Percentiles rank a stretch among this genome's conserved stretches.
Conservation (phyloP, 2,329 filamentous ascomycete species). For the Colletotrichum sp. region DNA sequence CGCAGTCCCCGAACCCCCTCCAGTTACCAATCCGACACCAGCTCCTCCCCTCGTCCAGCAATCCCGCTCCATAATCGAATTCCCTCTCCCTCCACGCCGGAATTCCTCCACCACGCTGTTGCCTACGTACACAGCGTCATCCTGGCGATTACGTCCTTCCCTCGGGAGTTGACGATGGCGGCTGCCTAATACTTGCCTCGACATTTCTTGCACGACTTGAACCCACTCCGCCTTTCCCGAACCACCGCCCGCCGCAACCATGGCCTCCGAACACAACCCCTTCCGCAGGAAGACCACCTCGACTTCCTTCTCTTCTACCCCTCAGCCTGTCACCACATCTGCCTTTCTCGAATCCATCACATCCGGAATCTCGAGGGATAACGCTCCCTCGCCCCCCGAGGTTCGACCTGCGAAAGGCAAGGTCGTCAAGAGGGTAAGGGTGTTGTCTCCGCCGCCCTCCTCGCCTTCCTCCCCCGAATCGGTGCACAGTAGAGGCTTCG, state of each 20-base stretch:
- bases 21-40: neutral
- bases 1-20: constrained; percentile 15
- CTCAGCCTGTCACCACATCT: constrained; percentile 28
- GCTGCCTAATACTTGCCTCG: constrained; percentile 11
- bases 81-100: neutral
- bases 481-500: constrained; percentile 23
- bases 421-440: constrained; percentile 70
- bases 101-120: neutral
- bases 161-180: constrained; percentile 13
- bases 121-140: neutral
- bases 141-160: neutral
- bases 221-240: neutral
- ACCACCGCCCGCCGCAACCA: constrained; percentile 21
- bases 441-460: constrained; percentile 68
- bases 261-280: constrained; percentile 47
- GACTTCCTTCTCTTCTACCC: constrained; percentile 17
- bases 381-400: constrained; percentile 24
- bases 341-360: constrained; percentile 32
- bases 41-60: neutral
- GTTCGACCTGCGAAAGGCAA: constrained; percentile 43
- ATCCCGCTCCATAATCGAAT: neutral
- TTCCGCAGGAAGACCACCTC: constrained; percentile 51
- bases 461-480: constrained; percentile 56
- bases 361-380: constrained; percentile 26
- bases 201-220: neutral